phyloP scores from a whole-genome alignment of 2,329 filamentous ascomycete genomes.

The Aspergillus vadensis region DNA sequence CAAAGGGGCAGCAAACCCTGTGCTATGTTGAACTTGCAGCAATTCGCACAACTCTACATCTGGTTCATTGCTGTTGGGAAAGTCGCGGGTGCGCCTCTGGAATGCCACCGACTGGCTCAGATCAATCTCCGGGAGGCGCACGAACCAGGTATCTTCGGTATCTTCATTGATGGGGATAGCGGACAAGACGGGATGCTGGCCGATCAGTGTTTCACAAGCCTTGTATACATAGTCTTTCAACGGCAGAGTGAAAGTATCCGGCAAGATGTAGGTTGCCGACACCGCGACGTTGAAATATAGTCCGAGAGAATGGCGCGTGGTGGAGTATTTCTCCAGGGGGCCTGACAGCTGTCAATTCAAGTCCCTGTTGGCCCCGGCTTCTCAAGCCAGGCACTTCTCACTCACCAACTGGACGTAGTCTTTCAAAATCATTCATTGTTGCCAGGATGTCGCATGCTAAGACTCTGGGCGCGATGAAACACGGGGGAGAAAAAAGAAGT shows the following conservation, averaged over 20 bases:
- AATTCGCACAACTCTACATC: conserved; percentile 47
- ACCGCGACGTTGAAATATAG: conserved; percentile 51
- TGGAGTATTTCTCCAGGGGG: conserved; percentile 49
- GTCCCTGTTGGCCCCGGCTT: background rate
- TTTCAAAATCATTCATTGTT: conserved; percentile 49
- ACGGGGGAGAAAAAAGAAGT: no score
- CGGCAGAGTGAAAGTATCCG: conserved; percentile 24
- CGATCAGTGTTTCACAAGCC: conserved; percentile 42
- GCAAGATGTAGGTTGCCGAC: conserved; percentile 41
- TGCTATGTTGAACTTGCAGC: conserved; percentile 46
- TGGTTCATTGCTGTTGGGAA: conserved; percentile 22
- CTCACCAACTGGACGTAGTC: conserved; percentile 34
- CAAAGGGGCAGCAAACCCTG: conserved; percentile 35
- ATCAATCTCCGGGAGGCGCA: conserved; percentile 47
- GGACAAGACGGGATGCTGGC: conserved; percentile 46
- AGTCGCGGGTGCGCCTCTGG: conserved; percentile 24
- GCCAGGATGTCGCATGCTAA: background rate
- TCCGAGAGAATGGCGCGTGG: conserved; percentile 44
- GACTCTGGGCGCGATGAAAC: no score
- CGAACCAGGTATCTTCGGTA: conserved; percentile 46
- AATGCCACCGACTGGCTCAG: conserved; percentile 43
- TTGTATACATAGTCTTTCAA: conserved; percentile 38
- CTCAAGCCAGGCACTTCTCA: conserved; percentile 6
- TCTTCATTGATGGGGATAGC: conserved; percentile 47
- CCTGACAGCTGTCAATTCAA: conserved; percentile 32